Evolutionary conservation across 805 yeast genomes (phyloP).

Genomic region (Monosporozyma aerobia): DNA sequence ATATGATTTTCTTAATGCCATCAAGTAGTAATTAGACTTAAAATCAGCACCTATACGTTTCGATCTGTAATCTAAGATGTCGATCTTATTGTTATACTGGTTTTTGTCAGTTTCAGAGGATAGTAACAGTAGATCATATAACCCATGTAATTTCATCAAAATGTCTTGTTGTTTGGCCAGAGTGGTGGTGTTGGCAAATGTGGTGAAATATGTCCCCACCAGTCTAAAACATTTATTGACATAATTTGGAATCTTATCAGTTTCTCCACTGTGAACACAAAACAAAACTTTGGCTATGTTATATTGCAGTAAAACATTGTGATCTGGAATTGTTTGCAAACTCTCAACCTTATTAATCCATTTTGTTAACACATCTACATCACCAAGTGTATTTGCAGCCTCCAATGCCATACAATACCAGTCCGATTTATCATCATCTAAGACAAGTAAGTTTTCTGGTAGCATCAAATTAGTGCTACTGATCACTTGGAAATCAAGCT

Average conservation of each 20-base stretch:
- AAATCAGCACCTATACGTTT: constrained; percentile 42
- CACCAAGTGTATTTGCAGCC: constrained; percentile 62
- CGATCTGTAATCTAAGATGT: constrained; percentile 21
- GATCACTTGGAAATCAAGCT: constrained; percentile 59
- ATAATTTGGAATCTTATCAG: constrained; percentile 30
- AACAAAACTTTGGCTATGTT: constrained; percentile 57
- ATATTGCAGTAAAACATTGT: constrained; percentile 46
- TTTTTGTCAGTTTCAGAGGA: constrained; percentile 11
- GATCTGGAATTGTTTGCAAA: constrained; percentile 37
- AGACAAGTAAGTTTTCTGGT: constrained; percentile 25
- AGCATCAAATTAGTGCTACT: constrained; percentile 42
- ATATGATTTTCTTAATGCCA: constrained; percentile 50
- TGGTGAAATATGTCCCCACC: constrained; percentile 51
- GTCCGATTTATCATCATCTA: constrained; percentile 30
- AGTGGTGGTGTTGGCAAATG: constrained; percentile 41
- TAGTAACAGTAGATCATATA: constrained; percentile 46
- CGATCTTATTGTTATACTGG: constrained; percentile 10
- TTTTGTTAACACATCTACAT: constrained; percentile 36
- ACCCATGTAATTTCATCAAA: constrained; percentile 48
- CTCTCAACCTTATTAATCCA: constrained; percentile 54
- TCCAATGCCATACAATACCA: constrained; percentile 65
- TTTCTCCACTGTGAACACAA: constrained; percentile 32
- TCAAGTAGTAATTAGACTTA: constrained; percentile 48
- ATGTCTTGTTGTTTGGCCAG: constrained; percentile 40
- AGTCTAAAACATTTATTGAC: constrained; percentile 44